Percentiles rank a stretch among this genome's conserved stretches.
phyloP scores from a whole-genome alignment of 2,329 filamentous ascomycete species.

The Epichloe sylvatica region DNA sequence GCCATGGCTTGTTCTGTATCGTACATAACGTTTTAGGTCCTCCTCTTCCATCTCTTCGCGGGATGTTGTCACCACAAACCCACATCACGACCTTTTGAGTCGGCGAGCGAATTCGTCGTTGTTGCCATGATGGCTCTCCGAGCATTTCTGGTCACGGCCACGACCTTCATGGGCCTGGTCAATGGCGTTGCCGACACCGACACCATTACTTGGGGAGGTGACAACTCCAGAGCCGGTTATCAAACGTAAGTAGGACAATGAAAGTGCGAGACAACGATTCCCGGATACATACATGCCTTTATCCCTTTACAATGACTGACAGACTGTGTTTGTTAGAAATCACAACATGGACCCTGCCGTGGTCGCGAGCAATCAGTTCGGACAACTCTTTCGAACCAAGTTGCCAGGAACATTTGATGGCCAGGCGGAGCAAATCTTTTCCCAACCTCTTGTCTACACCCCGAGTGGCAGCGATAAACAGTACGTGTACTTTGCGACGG shows the following conservation, averaged over 20 bases:
- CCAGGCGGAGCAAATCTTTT: slow-evolving; percentile 36
- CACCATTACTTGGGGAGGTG: slow-evolving; percentile 46
- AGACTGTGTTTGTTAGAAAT: slow-evolving; percentile 21
- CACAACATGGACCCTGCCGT: slow-evolving; percentile 50
- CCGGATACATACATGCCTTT: no score
- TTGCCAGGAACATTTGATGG: slow-evolving; percentile 39
- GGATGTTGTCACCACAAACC: neutral
- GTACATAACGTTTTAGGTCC: neutral
- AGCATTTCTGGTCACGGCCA: slow-evolving; percentile 18
- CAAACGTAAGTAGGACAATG: slow-evolving; percentile 27
- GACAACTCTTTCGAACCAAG: slow-evolving; percentile 36
- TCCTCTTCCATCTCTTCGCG: neutral
- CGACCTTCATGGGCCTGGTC: slow-evolving; percentile 20
- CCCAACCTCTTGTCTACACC: slow-evolving; percentile 37
- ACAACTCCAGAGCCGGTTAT: slow-evolving; percentile 39
- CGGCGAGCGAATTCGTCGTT: neutral
- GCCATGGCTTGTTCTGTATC: neutral
- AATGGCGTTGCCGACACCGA: slow-evolving; percentile 31
- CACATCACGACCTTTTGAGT: neutral
- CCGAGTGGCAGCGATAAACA: slow-evolving; percentile 30
- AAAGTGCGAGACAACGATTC: no score
- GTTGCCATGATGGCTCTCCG: slow-evolving; percentile 14
- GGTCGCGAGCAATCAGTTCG: slow-evolving; percentile 40
- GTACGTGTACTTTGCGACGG: slow-evolving; percentile 42
- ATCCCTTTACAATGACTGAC: neutral